A percentile compares a stretch with the other conserved stretches of the same genome.
These are phyloP conservation scores for Ogataea ramenticola DNA, from an alignment of 805 yeast genomes.

Conservation along the genomic window DNA sequence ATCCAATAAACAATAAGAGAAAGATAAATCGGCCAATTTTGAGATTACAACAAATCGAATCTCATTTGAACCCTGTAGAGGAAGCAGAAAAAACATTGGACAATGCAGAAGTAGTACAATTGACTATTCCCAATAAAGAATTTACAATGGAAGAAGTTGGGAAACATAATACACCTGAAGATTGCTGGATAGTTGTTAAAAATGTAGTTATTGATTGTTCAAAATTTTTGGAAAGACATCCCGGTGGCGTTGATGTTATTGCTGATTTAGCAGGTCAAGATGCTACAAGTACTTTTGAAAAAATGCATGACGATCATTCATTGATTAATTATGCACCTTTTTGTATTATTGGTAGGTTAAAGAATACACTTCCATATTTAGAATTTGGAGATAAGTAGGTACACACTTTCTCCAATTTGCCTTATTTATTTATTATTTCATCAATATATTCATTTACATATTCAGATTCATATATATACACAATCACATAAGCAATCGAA, in stretches of 20 bases:
- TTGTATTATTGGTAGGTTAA: constrained; percentile 44
- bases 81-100: constrained; percentile 5
- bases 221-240: constrained; percentile 40
- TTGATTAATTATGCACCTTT: constrained; percentile 40
- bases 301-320: constrained; percentile 53
- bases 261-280: constrained; percentile 67
- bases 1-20: background rate
- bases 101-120: constrained; percentile 10
- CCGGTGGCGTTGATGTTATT: constrained; percentile 75
- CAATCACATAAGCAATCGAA: too few species aligned
- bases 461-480: too few species aligned
- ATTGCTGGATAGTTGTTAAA: constrained; percentile 50
- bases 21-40: background rate
- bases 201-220: constrained; percentile 45
- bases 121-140: constrained; percentile 41
- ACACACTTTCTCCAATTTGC: too few species aligned
- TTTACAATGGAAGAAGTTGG: constrained; percentile 39
- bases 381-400: constrained; percentile 12
- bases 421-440: background rate
- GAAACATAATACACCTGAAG: constrained; percentile 35
- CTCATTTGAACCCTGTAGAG: constrained; percentile 5
- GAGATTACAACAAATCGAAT: constrained; percentile 5
- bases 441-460: too few species aligned
- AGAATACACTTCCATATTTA: constrained; percentile 38
- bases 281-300: constrained; percentile 51